Evolutionary conservation across 2,329 filamentous ascomycete genomes (phyloP).

Genomic region (Phialophora verrucosa): DNA sequence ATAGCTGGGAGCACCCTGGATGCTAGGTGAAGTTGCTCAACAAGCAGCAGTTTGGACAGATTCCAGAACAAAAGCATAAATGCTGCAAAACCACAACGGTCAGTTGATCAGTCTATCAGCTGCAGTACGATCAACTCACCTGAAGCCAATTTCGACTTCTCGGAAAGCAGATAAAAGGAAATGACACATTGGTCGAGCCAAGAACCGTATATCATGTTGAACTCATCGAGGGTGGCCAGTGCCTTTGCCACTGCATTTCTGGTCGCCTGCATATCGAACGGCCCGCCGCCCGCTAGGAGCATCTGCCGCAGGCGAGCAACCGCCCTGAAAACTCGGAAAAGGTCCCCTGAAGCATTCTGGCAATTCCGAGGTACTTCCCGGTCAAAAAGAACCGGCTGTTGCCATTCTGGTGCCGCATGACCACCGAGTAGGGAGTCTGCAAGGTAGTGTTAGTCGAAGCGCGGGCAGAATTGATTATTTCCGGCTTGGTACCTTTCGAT

Average conservation of each 20-base stretch:
- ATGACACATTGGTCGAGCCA: slow-evolving; percentile 30
- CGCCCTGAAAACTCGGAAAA: slow-evolving; percentile 27
- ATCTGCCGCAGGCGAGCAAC: slow-evolving; percentile 18
- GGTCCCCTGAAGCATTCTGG: slow-evolving; percentile 27
- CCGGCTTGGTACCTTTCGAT: slow-evolving; percentile 17
- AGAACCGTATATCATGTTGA: slow-evolving; percentile 18
- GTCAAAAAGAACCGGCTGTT: slow-evolving; percentile 23
- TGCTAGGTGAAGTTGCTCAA: slow-evolving; percentile 27
- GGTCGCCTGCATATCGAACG: not conserved
- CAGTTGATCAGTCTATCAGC: not conserved
- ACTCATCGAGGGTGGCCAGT: slow-evolving; percentile 16
- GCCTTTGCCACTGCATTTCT: slow-evolving; percentile 3
- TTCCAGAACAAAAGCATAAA: slow-evolving; percentile 30
- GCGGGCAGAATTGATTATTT: not conserved
- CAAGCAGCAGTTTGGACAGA: slow-evolving; percentile 12
- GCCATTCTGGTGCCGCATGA: slow-evolving; percentile 11
- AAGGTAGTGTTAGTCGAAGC: not conserved
- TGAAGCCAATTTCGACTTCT: slow-evolving; percentile 27
- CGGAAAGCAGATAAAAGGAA: slow-evolving; percentile 28
- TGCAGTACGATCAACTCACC: slow-evolving; percentile 13
- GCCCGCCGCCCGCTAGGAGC: not conserved
- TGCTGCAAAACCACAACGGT: slow-evolving; percentile 8
- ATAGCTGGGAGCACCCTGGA: slow-evolving; percentile 9
- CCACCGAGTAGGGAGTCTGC: slow-evolving; percentile 10
- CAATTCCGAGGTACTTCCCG: slow-evolving; percentile 19